Evolutionary conservation across 2,329 filamentous ascomycete genomes (phyloP), one percentile per base, ranked within the genome.

Genomic region (Ustilaginoidea virens): DNA sequence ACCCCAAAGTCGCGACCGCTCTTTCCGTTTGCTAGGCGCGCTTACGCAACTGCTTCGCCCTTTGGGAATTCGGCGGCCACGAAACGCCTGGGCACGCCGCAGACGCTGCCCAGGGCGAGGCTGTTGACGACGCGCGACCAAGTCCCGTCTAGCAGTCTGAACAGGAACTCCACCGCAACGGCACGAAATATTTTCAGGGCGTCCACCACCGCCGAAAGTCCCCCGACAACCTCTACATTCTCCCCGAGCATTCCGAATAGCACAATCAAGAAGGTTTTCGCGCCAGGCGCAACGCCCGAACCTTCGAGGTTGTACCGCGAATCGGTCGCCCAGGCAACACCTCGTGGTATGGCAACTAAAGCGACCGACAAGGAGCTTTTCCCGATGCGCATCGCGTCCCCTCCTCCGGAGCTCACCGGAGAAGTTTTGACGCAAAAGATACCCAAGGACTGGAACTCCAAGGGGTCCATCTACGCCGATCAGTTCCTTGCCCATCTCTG

Each of bases 381-480:
- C 41, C 47, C 57, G 17, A 66, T 71, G 66, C 64, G 65, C 39
- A 74, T 74, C 33, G 56, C 64, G 15, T 66, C 64, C 12, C 69
- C 69, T 0, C 66, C 68, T 28, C 56, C 59, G 7, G 61, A 68
- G 34, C 53, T 73, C 17, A 67, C 62, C 10, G 69, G 68, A 35
- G 67, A 70, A 44, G 58, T 51, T 28, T 41, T 74, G 13, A 53
- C 64, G 6, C 61, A 61, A 36, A 60, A 66, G 42, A 54, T 73
- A 1, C 68, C 68, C 16, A 56, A 63, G 17, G 58, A 66, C 12
- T 58, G 63, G 42, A 59, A 58, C 27, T 53, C 61, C 8, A 56
- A 60, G 34, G 60, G 63, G 4, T 68, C 68, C 25, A 60, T 72
- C 33, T 74, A 73, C 34, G 67, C 69, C 17, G 67, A 72, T 40